A percentile compares a stretch with the other conserved stretches of the same genome.
Evolutionary conservation across 352 stramenopile species (phyloP).

Genomic region (Phytopythium vexans): DNA sequence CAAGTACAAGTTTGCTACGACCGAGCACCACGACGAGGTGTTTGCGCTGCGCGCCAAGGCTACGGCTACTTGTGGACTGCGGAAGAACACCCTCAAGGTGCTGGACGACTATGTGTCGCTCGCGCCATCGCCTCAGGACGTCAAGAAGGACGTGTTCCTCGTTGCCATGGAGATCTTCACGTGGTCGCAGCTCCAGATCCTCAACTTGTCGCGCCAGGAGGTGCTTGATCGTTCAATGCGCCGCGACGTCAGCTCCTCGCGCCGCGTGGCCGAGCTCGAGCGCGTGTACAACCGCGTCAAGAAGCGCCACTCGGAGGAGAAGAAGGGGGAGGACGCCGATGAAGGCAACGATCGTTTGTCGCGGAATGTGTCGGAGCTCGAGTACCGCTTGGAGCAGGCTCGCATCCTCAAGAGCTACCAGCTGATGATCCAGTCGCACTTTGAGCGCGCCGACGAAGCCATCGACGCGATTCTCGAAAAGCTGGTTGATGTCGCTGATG

Average conservation of each 20-base stretch:
- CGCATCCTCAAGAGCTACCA: conserved; percentile 42
- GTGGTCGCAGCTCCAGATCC: conserved; percentile 48
- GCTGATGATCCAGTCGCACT: conserved; percentile 43
- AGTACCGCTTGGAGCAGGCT: conserved; percentile 34
- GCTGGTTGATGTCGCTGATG: conserved; percentile 19
- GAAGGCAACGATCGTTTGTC: conserved; percentile 22
- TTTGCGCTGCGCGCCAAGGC: conserved; percentile 64
- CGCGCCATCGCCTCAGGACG: conserved; percentile 6
- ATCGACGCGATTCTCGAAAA: conserved; percentile 47
- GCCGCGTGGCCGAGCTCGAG: conserved; percentile 42
- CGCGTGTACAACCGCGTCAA: conserved; percentile 35
- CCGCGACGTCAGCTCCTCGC: conserved; percentile 39
- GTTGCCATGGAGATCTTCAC: conserved; percentile 50
- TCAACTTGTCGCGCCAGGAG: conserved; percentile 41
- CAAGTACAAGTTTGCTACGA: conserved; percentile 35
- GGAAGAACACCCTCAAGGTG: conserved; percentile 35
- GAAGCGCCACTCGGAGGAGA: conserved; percentile 11
- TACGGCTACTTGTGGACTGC: conserved; percentile 48
- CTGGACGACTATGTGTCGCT: conserved; percentile 59
- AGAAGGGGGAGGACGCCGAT: conserved; percentile 18
- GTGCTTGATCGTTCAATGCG: conserved; percentile 31
- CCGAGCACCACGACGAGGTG: conserved; percentile 46
- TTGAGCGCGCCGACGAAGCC: conserved; percentile 38
- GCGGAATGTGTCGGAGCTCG: conserved; percentile 29
- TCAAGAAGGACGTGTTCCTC: conserved; percentile 37